phyloP scores from a whole-genome alignment of 495 filamentous ascomycete species.

The Penicillium atrosanguineum region DNA sequence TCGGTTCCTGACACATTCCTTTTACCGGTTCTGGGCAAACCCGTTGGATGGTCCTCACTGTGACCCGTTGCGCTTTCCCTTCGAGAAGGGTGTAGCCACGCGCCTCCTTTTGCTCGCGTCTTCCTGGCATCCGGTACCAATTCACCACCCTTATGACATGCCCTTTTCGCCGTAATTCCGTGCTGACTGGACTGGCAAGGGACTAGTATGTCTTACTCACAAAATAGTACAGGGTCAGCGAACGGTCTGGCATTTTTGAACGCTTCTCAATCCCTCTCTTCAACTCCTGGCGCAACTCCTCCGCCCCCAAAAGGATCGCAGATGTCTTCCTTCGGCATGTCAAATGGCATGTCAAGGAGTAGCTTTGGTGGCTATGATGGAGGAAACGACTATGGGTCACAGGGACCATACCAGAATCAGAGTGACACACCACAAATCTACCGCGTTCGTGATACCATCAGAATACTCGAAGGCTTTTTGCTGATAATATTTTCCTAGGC shows the following conservation, averaged over 20 bases:
- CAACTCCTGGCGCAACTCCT: slow-evolving; percentile 52
- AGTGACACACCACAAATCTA: slow-evolving; percentile 68
- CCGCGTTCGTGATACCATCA: slow-evolving; percentile 50
- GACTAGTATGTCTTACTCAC: slow-evolving; percentile 42
- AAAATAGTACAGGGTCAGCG: slow-evolving; percentile 39
- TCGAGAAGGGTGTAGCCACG: slow-evolving; percentile 31
- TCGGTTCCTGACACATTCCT: slow-evolving; percentile 19
- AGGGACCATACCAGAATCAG: slow-evolving; percentile 51
- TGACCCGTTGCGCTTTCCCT: slow-evolving; percentile 25
- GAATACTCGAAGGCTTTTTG: slow-evolving; percentile 10
- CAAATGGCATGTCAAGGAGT: slow-evolving; percentile 34
- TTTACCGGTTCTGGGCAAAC: not conserved
- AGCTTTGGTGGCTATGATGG: slow-evolving; percentile 47
- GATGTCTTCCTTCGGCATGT: slow-evolving; percentile 47
- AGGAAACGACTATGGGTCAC: slow-evolving; percentile 46
- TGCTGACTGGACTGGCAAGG: slow-evolving; percentile 6
- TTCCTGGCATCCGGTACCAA: slow-evolving; percentile 27
- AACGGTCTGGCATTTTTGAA: slow-evolving; percentile 45
- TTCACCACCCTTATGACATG: slow-evolving; percentile 16
- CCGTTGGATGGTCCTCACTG: slow-evolving; percentile 15
- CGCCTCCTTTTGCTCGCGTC: slow-evolving; percentile 37
- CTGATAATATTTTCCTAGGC: slow-evolving; percentile 56
- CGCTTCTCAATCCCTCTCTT: slow-evolving; percentile 49
- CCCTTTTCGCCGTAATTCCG: slow-evolving; percentile 12
- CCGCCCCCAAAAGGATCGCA: slow-evolving; percentile 47